Evolutionary conservation across 202 grass and related monocot species (phyloP), one percentile per base, ranked within the genome.

Genomic region (Carex arenaria): DNA sequence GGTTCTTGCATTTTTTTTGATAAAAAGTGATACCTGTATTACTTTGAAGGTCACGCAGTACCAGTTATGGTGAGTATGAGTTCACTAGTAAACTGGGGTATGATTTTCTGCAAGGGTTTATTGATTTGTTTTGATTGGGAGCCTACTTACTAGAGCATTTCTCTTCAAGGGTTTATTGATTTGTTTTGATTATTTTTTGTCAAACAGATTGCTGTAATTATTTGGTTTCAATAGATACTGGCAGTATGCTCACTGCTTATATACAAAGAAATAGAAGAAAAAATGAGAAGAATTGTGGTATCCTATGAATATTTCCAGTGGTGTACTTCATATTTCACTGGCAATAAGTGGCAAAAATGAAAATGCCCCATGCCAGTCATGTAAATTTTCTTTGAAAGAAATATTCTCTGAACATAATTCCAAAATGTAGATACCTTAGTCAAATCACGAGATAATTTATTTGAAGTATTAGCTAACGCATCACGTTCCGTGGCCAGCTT

Each of bases 401-500:
- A 55, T 75, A 28, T 30, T 52, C 19, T 71, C 12, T 20, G 61
- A 45, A 59, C 42, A 72, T 31, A 26, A 45, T 61, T 42, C 22
- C 0, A 56, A 82, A 38, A 54, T n/a, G 13, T 20, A 20, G 31
- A 49, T 78, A 93, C 94, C 94, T 94, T 94, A 54, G 92, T 64
- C 45, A 94, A 89, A 77, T 97, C 94, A 57, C 86, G 87, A 38
- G 94, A 42, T 79, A 97, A 87, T 87, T 94, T 94, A 90, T 91
- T 97, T 72, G 90, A 87, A 80, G 90, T 88, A 65, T 90, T 87
- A 64, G 87, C 90, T 53, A 94, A 86, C 38, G 84, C 85, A 80
- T 97, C 94, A 57, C 94, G 82, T 85, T 97, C 94, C 89, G 90
- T 93, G 10, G 59, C 40, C 82, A 97, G 88, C 87, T 94, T 93